These are phyloP conservation scores for Nakataea oryzae DNA, from an alignment of 2,329 filamentous ascomycete genomes.

Conservation along the genomic window DNA sequence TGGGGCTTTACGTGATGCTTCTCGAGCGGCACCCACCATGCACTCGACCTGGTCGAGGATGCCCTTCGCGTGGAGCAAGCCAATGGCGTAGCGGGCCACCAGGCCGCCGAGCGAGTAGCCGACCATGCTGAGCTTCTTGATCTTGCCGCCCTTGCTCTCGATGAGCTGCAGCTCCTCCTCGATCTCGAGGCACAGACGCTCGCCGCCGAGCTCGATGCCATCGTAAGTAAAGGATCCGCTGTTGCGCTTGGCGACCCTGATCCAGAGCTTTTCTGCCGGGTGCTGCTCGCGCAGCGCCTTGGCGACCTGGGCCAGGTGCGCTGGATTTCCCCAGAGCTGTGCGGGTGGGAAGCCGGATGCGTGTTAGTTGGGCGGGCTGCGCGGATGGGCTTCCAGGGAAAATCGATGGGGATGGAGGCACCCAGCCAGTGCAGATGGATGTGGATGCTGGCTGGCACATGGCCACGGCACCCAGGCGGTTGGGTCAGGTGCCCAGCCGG, in stretches of 20 bases:
- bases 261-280: conserved; percentile 52
- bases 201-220: conserved; percentile 57
- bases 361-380: not conserved
- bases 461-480: too few relatives aligned
- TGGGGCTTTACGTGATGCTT: not conserved
- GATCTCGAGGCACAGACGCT: conserved; percentile 57
- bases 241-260: conserved; percentile 64
- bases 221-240: conserved; percentile 63
- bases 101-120: conserved; percentile 88
- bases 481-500: too few relatives aligned
- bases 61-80: conserved; percentile 71
- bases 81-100: conserved; percentile 76
- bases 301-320: conserved; percentile 59
- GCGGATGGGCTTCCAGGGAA: too few relatives aligned
- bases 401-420: too few relatives aligned
- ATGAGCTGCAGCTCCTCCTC: conserved; percentile 50
- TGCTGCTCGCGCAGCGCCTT: conserved; percentile 52
- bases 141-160: conserved; percentile 52
- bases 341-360: conserved; percentile 9
- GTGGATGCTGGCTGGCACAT: too few relatives aligned
- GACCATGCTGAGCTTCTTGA: conserved; percentile 74
- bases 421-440: too few relatives aligned
- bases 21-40: conserved; percentile 37
- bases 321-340: conserved; percentile 70
- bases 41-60: conserved; percentile 71